Base-by-base conservation (phyloP, 2,329 filamentous ascomycete genomes). In the Escovopsis weberi region DNA sequence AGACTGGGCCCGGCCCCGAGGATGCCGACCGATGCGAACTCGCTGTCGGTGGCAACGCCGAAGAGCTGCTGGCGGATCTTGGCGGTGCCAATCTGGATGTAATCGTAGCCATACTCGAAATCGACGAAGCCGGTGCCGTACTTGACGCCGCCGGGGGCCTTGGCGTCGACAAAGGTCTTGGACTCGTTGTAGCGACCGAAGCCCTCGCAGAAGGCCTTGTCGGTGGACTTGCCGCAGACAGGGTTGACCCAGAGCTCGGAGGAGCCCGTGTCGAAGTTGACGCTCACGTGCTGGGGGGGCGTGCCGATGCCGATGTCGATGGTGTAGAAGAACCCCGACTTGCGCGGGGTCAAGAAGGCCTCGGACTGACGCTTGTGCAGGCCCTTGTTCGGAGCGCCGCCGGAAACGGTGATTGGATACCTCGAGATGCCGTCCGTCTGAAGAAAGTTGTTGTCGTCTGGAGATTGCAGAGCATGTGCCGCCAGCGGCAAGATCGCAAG, bases 201-300 rank as follows among this genome's bases (percentile, higher is more conserved):
- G 1, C 38, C 40, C 12, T 48, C 28, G 47, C 60, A 63, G 28
- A 57, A 55, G 0, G 41, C 35, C 1, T 49, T 48, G 28, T 61
- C 51, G 6, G 45, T 40, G 1, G 60, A 50, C 36, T 57, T 58
- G 41, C 49, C 49, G 49, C 64, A 67, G 7, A 57, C 51, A 6
- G 64, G 63, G 43, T 66, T 64, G 33, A 67, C 60, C 64, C 63
- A 67, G 5, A 65, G 55, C 48, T 66, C 63, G 8, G 55, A 53
- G 4, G 63, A 65, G 12, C 62, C 62, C 0, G 64, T 66, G 45
- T 67, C 63, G 39, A 67, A 57, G 45, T 61, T 57, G 46, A 66
- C 60, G 32, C 53, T 59, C 37, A 66, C 59, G 4, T 48, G 43
- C 43, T 65, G 61, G 5, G 55, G 53, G 4, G 64, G 64, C 0